These are phyloP conservation scores for Rhodotorula sp. DNA, from an alignment of 1,284 basidiomycete genomes.

Conservation along the genomic window DNA sequence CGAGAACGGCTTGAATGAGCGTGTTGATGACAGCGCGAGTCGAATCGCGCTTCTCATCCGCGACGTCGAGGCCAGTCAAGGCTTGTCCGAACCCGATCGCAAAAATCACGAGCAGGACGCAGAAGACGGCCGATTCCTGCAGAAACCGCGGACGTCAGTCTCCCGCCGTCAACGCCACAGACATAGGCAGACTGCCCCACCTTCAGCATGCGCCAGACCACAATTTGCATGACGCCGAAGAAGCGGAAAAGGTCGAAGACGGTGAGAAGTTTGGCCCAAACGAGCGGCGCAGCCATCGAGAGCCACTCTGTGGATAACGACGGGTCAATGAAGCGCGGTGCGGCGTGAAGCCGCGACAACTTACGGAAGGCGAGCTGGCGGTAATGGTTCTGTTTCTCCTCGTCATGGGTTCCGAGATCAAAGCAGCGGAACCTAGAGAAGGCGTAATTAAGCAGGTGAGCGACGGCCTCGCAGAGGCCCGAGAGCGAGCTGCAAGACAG, in stretches of 20 bases:
- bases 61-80: constrained; percentile 43
- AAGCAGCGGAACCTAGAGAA: constrained; percentile 71
- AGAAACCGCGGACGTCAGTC: no score
- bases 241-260: constrained; percentile 20
- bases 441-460: constrained; percentile 63
- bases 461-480: no score
- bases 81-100: constrained; percentile 44
- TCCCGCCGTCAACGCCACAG: fast-evolving
- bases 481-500: constrained; percentile 58
- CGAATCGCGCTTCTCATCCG: constrained; percentile 38
- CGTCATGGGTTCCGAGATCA: constrained; percentile 58
- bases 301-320: constrained; percentile 37
- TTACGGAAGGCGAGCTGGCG: constrained; percentile 40
- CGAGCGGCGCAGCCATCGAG: constrained; percentile 38
- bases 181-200: neutral
- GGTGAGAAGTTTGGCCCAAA: constrained; percentile 40
- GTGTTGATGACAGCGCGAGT: constrained; percentile 41
- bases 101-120: constrained; percentile 55
- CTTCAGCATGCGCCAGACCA: constrained; percentile 57
- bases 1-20: constrained; percentile 43
- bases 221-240: constrained; percentile 63
- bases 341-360: neutral
- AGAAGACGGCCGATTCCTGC: constrained; percentile 58
- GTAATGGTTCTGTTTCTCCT: constrained; percentile 41
- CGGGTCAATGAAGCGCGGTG: no score